Conservation (phyloP, 2,329 filamentous ascomycete genomes). For the Fusarium illudens region DNA sequence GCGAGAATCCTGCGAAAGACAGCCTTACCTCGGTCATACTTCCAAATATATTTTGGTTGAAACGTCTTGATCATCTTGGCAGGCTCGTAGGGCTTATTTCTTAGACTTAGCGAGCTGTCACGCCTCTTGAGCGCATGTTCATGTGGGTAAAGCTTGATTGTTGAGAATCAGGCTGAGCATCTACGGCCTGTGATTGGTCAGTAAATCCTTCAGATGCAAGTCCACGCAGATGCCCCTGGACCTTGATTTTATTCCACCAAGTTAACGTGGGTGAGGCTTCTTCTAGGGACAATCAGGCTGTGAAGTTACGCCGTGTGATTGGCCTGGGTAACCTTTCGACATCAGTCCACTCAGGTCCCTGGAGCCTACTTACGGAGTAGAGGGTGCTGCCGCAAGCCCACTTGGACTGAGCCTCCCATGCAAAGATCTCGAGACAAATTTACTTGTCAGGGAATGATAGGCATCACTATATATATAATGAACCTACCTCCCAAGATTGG, state of each 20-base stretch:
- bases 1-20: not conserved
- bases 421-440: not conserved
- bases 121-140: not conserved
- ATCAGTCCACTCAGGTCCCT: not conserved
- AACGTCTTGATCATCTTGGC: not conserved
- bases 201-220: not conserved
- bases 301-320: not conserved
- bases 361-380: not conserved
- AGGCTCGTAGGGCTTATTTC: not conserved
- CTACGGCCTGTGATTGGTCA: not conserved
- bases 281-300: not conserved
- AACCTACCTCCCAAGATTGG: not conserved
- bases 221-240: not conserved
- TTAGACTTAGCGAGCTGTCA: not conserved
- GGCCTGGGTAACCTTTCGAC: not conserved
- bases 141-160: not conserved
- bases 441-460: not conserved
- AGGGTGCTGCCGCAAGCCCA: not conserved
- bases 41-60: not conserved
- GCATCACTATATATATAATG: not conserved
- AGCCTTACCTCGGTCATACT: not conserved
- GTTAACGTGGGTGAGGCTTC: not conserved
- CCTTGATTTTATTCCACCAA: not conserved
- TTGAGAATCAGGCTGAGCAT: not conserved
- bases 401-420: not conserved